Percentiles rank a stretch among this genome's conserved stretches.
Conservation (phyloP, 2,329 filamentous ascomycete species). For the Aureobasidium zeae region DNA sequence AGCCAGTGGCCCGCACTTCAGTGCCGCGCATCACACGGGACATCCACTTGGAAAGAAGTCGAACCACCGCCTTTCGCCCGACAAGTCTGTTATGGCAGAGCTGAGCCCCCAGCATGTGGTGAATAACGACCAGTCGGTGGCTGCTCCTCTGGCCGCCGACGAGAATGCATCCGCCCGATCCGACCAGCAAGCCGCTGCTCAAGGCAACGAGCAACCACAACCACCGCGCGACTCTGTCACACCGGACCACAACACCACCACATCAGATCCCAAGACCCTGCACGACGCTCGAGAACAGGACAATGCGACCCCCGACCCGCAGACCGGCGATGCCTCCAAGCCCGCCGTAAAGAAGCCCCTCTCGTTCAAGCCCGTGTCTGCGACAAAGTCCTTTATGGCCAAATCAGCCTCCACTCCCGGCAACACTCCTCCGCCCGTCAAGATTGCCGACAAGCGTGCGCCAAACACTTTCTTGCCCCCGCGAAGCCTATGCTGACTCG, state of each 20-base stretch:
- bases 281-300: constrained; percentile 5
- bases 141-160: constrained; percentile 54
- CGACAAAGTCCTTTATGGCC: constrained; percentile 77
- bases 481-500: neutral
- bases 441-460: constrained; percentile 47
- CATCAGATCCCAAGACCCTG: constrained; percentile 14
- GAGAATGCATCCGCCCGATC: constrained; percentile 46
- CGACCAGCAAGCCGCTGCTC: constrained; percentile 43
- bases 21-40: no score
- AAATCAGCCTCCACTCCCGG: constrained; percentile 49
- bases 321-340: constrained; percentile 58
- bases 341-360: constrained; percentile 59
- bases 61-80: neutral
- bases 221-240: neutral
- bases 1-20: no score
- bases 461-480: constrained; percentile 11
- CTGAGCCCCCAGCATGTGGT: constrained; percentile 61
- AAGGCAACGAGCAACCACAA: constrained; percentile 28
- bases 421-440: constrained; percentile 35
- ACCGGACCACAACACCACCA: constrained; percentile 16
- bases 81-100: constrained; percentile 62
- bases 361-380: constrained; percentile 75
- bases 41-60: no score
- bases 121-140: constrained; percentile 60
- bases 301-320: constrained; percentile 14